Percentiles rank a stretch among this genome's conserved stretches.
phyloP scores from a whole-genome alignment of 2,329 filamentous ascomycete genomes.

The Aciculosporium take region DNA sequence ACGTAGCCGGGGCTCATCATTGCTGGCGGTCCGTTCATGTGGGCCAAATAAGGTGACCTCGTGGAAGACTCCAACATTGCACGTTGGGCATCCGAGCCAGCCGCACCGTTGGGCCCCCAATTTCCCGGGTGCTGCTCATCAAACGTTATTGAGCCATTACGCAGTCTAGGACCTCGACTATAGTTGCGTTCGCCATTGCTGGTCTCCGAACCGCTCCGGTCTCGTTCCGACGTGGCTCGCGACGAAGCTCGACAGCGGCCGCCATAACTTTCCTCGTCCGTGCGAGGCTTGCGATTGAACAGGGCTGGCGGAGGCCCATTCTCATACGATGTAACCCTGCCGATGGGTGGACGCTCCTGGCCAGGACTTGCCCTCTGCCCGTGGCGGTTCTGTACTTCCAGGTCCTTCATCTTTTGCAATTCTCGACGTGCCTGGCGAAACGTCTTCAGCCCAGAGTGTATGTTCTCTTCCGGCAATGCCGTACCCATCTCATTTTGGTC shows the following conservation, averaged over 20 bases:
- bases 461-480: slow-evolving; percentile 24
- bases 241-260: slow-evolving; percentile 16
- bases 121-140: slow-evolving; percentile 21
- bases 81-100: background rate
- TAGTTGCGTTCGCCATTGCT: slow-evolving; percentile 29
- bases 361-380: slow-evolving; percentile 5
- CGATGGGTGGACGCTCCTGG: slow-evolving; percentile 13
- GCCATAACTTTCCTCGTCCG: slow-evolving; percentile 23
- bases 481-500: background rate
- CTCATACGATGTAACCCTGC: slow-evolving; percentile 29
- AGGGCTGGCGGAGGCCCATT: slow-evolving; percentile 28
- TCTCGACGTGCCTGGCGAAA: slow-evolving; percentile 45
- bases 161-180: slow-evolving; percentile 25
- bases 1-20: background rate
- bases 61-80: background rate
- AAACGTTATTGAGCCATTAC: slow-evolving; percentile 23
- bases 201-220: slow-evolving; percentile 41
- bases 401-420: slow-evolving; percentile 40
- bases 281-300: slow-evolving; percentile 30
- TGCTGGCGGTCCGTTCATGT: background rate
- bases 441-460: slow-evolving; percentile 38
- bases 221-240: slow-evolving; percentile 27
- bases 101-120: background rate
- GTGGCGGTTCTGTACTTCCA: slow-evolving; percentile 32
- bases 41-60: slow-evolving; percentile 1